Evolutionary conservation across 192 early-diverging fungal genomes (phyloP), one percentile per base, ranked within the genome.

Genomic region (Coemansia pectinata): DNA sequence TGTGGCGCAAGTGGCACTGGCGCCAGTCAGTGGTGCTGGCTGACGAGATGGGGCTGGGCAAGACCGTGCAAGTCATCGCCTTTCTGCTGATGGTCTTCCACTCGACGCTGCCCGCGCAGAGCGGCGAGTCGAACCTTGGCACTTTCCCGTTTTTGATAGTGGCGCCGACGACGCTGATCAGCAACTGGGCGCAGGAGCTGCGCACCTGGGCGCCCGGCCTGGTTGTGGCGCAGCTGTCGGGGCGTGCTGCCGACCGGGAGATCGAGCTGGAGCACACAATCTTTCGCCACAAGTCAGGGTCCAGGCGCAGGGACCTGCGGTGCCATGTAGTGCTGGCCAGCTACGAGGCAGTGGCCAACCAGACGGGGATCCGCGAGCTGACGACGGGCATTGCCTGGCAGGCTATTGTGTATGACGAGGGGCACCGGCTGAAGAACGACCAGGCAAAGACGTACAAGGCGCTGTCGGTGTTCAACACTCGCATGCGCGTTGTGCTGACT

Each of bases 251-350:
- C 6, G 87, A 90, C 23, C 87, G 97, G 6, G 79, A 91, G 33
- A 77, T 93, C 0, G 67, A 83, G 60, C 58, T 78, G n/a, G 53
- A 65, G 33, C 58, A 67, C 34, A 73, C 76, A 11, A 23, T 83
- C 10, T 78, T 83, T 45, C 52, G 73, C 9, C n/a, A 42, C 1
- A 5, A 27, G 27, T 4, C 52, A 5, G 52, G 52, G 52, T 8
- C 27, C 5, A 34, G 8, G 31, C 23, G 1, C n/a, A 59, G 0
- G 57, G 60, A 88, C 17, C 68, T 93, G n/a, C 86, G 89, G 36
- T 95, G 97, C 78, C 97, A 98, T 44, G 95, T 93, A 0, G 74
- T 99, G 21, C 76, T 99, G n/a, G 95, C 96, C 0, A 97, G 95
- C 4, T 99, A 95, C 74, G 97, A 98, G 72, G 78, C 97, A n/a